A percentile compares a stretch with the other conserved stretches of the same genome.
These are phyloP conservation scores for Pneumocystis jirovecii DNA, from an alignment of 1,139 yeast genomes.

Conservation along the genomic window DNA sequence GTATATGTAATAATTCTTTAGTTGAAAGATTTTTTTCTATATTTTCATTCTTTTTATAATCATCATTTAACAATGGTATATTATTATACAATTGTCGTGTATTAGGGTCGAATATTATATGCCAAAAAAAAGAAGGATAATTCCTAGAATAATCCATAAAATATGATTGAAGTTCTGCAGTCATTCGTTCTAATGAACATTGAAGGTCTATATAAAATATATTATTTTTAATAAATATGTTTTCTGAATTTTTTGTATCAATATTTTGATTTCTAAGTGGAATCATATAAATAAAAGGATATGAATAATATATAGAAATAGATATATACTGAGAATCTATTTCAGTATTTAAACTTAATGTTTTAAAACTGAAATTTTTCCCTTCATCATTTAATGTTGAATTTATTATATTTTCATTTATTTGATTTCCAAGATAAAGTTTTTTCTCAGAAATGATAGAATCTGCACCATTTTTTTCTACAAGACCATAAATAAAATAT, in stretches of 20 bases:
- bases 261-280: neutral
- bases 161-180: neutral
- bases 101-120: neutral
- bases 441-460: neutral
- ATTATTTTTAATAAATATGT: neutral
- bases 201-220: neutral
- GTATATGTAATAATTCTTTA: neutral
- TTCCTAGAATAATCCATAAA: neutral
- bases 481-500: neutral
- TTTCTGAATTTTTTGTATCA: neutral
- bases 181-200: neutral
- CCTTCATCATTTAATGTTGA: neutral
- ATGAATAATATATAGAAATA: neutral
- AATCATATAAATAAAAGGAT: neutral
- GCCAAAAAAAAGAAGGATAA: neutral
- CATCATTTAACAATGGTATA: neutral
- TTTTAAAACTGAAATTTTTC: neutral
- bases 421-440: neutral
- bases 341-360: neutral
- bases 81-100: neutral
- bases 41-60: neutral
- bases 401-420: neutral
- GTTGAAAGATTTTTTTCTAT: neutral
- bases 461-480: neutral
- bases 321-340: neutral